phyloP scores from a whole-genome alignment of 179 eudicot genomes.

The Monotropa hypopitys region DNA sequence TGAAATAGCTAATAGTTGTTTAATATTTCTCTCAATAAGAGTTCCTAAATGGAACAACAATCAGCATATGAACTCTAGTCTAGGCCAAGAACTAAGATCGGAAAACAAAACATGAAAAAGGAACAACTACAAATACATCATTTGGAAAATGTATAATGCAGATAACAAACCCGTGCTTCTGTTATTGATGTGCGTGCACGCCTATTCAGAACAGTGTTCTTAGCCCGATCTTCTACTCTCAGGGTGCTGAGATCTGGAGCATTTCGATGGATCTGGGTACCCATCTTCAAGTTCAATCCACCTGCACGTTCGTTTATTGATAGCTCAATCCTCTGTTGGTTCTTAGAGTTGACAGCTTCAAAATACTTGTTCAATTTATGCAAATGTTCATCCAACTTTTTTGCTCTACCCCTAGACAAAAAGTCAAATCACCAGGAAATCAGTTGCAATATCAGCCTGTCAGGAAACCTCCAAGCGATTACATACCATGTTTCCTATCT shows the following conservation, averaged over 20 bases:
- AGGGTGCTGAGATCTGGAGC: constrained; percentile 44
- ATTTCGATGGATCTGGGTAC: constrained; percentile 50
- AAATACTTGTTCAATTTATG: constrained; percentile 46
- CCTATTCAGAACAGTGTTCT: constrained; percentile 51
- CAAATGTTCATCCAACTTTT: constrained; percentile 49
- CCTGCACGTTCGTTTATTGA: constrained; percentile 47
- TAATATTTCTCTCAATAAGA: background rate
- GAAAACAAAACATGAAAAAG: background rate
- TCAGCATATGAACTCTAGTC: background rate
- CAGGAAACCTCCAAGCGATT: background rate
- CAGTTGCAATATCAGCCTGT: background rate
- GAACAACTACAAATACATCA: background rate
- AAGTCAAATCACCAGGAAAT: constrained; percentile 5
- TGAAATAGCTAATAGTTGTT: background rate
- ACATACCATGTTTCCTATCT: background rate
- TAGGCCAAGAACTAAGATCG: background rate
- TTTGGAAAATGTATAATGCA: background rate
- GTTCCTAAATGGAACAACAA: background rate
- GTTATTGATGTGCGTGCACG: constrained; percentile 78
- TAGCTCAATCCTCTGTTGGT: constrained; percentile 37
- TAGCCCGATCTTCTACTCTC: constrained; percentile 59
- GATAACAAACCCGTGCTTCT: constrained; percentile 62
- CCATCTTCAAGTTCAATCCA: constrained; percentile 55
- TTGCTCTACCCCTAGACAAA: constrained; percentile 48
- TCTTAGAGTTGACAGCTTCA: constrained; percentile 44